Evolutionary conservation across 1,284 basidiomycete species (phyloP), one percentile per base, ranked within the genome.

Genomic region (Vanrija pseudolonga): DNA sequence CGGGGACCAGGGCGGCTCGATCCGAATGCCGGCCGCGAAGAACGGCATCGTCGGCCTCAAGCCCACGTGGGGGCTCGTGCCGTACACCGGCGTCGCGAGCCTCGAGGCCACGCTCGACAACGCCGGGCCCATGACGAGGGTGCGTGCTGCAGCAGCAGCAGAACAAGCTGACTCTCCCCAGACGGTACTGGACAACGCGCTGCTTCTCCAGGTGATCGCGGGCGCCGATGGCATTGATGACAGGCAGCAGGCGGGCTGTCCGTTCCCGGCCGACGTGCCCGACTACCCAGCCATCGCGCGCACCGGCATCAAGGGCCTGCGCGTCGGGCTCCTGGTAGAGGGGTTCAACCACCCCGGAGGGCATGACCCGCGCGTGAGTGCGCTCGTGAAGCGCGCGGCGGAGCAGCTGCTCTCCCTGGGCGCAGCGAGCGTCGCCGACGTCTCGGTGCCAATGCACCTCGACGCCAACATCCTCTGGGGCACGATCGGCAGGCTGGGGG

Each of bases 21-120:
- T 79, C 39, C 77, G 80, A 19, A 72, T 80, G 22, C 80, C 81
- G 6, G 74, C 78, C 1, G 67, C 75, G 3, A 76, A 77, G 46
- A 78, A 77, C 55, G 81, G 81, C 9, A 73, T 81, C 22, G 80
- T 81, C 15, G 81, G 81, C 1, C 60, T 82, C 28, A 81, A 81
- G 60, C 78, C 80, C 0, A 80, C 80, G 2, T 79, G 77, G 43
- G 80, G 81, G 2, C 74, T 82, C 4, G 78, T 81, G 3, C 80
- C 81, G 0, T 81, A 80, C 63, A 81, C 80, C 2, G 80, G 80
- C 12, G 69, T 78, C 18, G 74, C 76, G 18, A 76, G 77, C 15
- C 74, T 76, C 28, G 78, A 80, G 48, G 68, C 76, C 23, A 69
- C 71, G 2, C 63, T 77, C 32, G 79, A 80, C 63, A 78, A 80